phyloP scores from a whole-genome alignment of 495 filamentous ascomycete genomes.

The Xylaria palmicola region DNA sequence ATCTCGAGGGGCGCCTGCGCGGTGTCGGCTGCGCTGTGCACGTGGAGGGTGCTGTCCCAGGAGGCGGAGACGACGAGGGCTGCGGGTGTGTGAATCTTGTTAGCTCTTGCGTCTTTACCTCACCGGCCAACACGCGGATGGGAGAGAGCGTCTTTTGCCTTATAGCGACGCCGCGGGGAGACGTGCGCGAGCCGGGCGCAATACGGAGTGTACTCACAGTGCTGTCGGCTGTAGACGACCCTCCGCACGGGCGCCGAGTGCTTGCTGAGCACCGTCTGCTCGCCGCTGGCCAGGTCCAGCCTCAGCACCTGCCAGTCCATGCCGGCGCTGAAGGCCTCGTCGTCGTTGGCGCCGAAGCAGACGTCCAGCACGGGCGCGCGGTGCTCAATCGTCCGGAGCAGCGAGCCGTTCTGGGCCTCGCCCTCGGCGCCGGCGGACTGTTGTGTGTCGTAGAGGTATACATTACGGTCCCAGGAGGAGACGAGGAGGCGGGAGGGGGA shows the following conservation, averaged over 20 bases:
- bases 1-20: constrained; percentile 54
- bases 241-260: constrained; percentile 77
- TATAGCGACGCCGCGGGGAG: neutral
- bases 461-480: constrained; percentile 91
- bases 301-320: constrained; percentile 81
- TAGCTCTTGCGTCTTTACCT: neutral
- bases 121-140: neutral
- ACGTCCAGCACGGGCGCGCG: constrained; percentile 86
- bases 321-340: constrained; percentile 79
- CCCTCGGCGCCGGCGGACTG: constrained; percentile 54
- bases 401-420: constrained; percentile 53
- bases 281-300: constrained; percentile 71
- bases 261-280: constrained; percentile 71
- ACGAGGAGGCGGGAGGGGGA: constrained; percentile 71
- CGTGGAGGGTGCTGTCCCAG: constrained; percentile 88
- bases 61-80: constrained; percentile 80
- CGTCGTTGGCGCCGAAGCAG: constrained; percentile 80
- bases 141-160: neutral
- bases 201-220: constrained; percentile 49
- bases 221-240: constrained; percentile 74
- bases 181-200: neutral
- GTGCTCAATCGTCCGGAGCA: constrained; percentile 74
- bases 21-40: constrained; percentile 60
- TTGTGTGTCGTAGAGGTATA: constrained; percentile 82
- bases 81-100: constrained; percentile 18